phyloP scores from a whole-genome alignment of 805 yeast genomes.

The Phaffomyces antillensis region DNA sequence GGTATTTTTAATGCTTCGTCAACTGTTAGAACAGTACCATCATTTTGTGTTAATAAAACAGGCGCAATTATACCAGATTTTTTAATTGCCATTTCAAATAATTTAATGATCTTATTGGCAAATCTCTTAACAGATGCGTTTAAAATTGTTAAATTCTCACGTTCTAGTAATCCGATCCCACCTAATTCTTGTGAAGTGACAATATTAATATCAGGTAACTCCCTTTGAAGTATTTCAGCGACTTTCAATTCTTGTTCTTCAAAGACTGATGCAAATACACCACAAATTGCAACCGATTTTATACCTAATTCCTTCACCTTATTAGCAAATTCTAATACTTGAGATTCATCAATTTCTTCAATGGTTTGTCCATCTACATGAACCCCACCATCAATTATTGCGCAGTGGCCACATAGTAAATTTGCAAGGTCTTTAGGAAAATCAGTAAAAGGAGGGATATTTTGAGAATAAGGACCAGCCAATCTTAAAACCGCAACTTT shows the following conservation, averaged over 20 bases:
- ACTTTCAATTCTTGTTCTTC: constrained; percentile 30
- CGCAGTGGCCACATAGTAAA: constrained; percentile 30
- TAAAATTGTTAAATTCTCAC: constrained; percentile 41
- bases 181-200: constrained; percentile 35
- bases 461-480: constrained; percentile 34
- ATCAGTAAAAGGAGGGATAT: constrained; percentile 34
- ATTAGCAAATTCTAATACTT: constrained; percentile 21
- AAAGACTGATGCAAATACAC: constrained; percentile 34
- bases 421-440: constrained; percentile 32
- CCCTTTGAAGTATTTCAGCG: constrained; percentile 24
- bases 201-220: constrained; percentile 29
- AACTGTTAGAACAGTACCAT: constrained; percentile 39
- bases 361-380: constrained; percentile 35
- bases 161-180: constrained; percentile 36
- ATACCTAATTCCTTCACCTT: constrained; percentile 28
- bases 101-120: constrained; percentile 34
- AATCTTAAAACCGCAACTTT: constrained; percentile 37
- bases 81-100: constrained; percentile 33
- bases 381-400: constrained; percentile 31
- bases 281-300: constrained; percentile 31
- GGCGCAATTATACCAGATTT: constrained; percentile 27
- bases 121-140: constrained; percentile 37
- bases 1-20: constrained; percentile 35
- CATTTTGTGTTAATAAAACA: constrained; percentile 34
- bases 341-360: constrained; percentile 25